Conservation (phyloP, 129 eudicot genomes). For the Helichrysum umbraculigerum region DNA sequence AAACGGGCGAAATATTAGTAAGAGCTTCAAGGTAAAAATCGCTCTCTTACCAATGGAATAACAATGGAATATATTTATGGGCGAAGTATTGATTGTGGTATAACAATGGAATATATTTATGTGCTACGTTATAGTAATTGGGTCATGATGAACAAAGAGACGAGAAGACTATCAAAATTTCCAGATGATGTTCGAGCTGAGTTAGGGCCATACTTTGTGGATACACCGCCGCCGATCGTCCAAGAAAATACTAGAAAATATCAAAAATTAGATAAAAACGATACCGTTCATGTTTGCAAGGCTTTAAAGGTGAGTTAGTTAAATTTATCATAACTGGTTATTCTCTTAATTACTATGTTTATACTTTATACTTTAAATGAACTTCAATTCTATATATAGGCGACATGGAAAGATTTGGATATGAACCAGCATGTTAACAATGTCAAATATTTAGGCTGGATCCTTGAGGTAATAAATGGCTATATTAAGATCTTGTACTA, state of each 20-base stretch:
- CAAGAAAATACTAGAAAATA: conserved; percentile 56
- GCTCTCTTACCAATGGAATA: not conserved
- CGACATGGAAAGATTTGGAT: conserved; percentile 87
- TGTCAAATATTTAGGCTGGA: conserved; percentile 79
- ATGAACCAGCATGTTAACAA: conserved; percentile 84
- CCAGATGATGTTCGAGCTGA: conserved; percentile 83
- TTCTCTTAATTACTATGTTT: not conserved
- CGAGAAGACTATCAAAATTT: conserved; percentile 65
- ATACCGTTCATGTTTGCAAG: conserved; percentile 45
- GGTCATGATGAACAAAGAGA: conserved; percentile 88
- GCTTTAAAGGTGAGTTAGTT: conserved; percentile 61
- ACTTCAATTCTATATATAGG: conserved; percentile 32
- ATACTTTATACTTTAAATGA: not conserved
- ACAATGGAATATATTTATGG: no score
- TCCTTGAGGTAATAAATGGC: conserved; percentile 62
- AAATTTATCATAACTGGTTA: no score
- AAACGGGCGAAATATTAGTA: conserved; percentile 60
- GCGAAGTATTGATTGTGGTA: no score
- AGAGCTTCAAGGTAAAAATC: conserved; percentile 73
- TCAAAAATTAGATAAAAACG: conserved; percentile 55
- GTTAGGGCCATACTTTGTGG: conserved; percentile 51
- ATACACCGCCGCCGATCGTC: conserved; percentile 64
- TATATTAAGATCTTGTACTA: not conserved
- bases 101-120: no score
- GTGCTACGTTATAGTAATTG: not conserved